These are phyloP conservation scores for Malbranchea cinnamomea DNA, from an alignment of 2,329 filamentous ascomycete genomes.

Conservation along the genomic window DNA sequence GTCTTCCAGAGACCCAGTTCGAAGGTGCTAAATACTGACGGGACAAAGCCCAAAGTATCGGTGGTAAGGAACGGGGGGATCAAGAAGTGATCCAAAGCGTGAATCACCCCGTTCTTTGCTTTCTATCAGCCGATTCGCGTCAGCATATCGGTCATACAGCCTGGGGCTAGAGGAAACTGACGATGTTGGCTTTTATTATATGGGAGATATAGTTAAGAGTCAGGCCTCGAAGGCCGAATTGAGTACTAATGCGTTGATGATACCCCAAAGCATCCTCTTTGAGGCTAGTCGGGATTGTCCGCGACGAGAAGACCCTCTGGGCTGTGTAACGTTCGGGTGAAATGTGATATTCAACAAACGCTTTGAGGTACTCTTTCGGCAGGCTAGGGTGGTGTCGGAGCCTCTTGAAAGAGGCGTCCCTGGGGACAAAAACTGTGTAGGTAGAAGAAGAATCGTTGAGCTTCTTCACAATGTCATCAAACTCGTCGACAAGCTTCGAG, in stretches of 20 bases:
- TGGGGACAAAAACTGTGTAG: conserved; percentile 69
- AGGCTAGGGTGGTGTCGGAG: conserved; percentile 45
- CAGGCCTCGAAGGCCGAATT: conserved; percentile 47
- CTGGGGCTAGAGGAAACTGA: conserved; percentile 21
- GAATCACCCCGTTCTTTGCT: conserved; percentile 66
- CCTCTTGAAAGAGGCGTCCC: conserved; percentile 59
- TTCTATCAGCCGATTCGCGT: conserved; percentile 33
- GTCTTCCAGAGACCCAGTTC: conserved; percentile 61
- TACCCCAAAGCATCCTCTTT: conserved; percentile 45
- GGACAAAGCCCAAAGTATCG: conserved; percentile 50
- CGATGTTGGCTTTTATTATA: conserved; percentile 55
- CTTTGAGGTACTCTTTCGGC: conserved; percentile 54
- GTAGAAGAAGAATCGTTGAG: conserved; percentile 63
- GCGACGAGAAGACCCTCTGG: conserved; percentile 47
- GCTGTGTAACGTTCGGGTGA: conserved; percentile 52
- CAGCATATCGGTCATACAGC: conserved; percentile 1
- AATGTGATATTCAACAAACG: conserved; percentile 61
- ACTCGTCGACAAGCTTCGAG: conserved; percentile 57
- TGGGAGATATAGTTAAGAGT: conserved; percentile 64
- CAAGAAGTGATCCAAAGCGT: conserved; percentile 61
- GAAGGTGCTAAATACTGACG: conserved; percentile 63
- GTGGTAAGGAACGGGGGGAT: conserved; percentile 55
- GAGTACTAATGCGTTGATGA: conserved; percentile 58
- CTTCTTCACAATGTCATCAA: conserved; percentile 53
- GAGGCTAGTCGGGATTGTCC: conserved; percentile 60